A percentile compares a stretch with the other conserved stretches of the same genome.
Evolutionary conservation across 192 early-diverging fungal genomes (phyloP).

Genomic region (Chytriomyces sp.): DNA sequence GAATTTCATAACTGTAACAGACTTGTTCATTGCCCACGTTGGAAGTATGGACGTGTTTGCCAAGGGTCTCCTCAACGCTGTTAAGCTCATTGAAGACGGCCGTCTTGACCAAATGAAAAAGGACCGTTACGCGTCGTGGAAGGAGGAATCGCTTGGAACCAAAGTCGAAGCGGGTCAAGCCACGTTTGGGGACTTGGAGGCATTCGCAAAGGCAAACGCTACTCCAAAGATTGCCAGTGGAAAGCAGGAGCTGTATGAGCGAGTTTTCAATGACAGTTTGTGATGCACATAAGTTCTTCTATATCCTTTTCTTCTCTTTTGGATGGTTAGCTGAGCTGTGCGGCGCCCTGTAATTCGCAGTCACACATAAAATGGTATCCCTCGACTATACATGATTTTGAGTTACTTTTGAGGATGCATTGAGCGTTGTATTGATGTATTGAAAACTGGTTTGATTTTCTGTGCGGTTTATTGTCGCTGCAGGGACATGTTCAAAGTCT

Average conservation of each 20-base stretch:
- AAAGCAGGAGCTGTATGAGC: conserved; percentile 35
- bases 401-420: no score
- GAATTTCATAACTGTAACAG: not conserved
- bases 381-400: no score
- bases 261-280: conserved; percentile 26
- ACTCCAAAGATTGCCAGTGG: not conserved
- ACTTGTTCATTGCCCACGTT: conserved; percentile 46
- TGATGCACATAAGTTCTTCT: not conserved
- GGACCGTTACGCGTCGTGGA: conserved; percentile 35
- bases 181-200: conserved; percentile 31
- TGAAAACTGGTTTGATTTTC: no score
- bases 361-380: no score
- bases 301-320: no score
- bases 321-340: no score
- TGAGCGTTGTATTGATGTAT: no score
- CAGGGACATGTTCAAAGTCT: no score
- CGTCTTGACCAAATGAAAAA: conserved; percentile 33
- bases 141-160: conserved; percentile 4
- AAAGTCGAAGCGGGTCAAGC: conserved; percentile 31
- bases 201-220: conserved; percentile 17
- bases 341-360: no score
- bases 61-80: conserved; percentile 40
- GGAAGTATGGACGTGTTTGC: conserved; percentile 42
- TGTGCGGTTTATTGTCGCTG: no score
- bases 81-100: conserved; percentile 30